Conservation (phyloP, 176 grass and related monocot genomes). For the Panicum miliaceum region DNA sequence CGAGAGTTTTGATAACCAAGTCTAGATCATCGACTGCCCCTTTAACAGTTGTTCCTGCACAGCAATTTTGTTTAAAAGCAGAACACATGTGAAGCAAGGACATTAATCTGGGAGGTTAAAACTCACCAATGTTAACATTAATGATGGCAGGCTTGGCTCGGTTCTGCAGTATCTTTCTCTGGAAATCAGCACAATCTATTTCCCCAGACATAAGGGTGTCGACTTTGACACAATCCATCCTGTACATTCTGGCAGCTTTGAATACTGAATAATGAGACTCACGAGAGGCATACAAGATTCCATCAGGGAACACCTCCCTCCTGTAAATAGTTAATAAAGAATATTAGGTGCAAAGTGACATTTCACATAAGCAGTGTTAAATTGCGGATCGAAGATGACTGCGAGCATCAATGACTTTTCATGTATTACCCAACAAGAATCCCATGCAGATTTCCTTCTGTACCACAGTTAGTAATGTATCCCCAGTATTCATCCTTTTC, state of each 20-base stretch:
- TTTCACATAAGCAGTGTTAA: not conserved
- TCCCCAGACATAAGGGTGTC: constrained; percentile 79
- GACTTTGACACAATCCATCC: constrained; percentile 85
- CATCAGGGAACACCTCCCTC: constrained; percentile 80
- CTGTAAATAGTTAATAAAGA: constrained; percentile 48
- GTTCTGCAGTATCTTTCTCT: constrained; percentile 61
- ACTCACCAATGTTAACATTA: constrained; percentile 87
- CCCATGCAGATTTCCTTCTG: constrained; percentile 89
- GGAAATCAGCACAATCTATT: constrained; percentile 73
- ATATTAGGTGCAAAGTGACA: constrained; percentile 10
- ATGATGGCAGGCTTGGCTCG: constrained; percentile 82
- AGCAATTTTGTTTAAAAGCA: constrained; percentile 35
- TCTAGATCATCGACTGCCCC: constrained; percentile 94
- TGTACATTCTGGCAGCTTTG: constrained; percentile 93
- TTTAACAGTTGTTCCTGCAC: constrained; percentile 83
- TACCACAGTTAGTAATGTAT: constrained; percentile 93
- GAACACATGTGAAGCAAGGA: not conserved
- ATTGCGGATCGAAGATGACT: not conserved
- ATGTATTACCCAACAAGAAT: constrained; percentile 83
- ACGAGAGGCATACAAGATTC: constrained; percentile 71
- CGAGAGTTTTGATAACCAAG: constrained; percentile 78
- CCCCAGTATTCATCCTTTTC: constrained; percentile 87
- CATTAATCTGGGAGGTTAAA: not conserved
- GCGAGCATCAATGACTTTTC: constrained; percentile 15
- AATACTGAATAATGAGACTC: constrained; percentile 93